Base-by-base conservation (phyloP, 768 basidiomycete genomes). In the Pisolithus tinctorius region DNA sequence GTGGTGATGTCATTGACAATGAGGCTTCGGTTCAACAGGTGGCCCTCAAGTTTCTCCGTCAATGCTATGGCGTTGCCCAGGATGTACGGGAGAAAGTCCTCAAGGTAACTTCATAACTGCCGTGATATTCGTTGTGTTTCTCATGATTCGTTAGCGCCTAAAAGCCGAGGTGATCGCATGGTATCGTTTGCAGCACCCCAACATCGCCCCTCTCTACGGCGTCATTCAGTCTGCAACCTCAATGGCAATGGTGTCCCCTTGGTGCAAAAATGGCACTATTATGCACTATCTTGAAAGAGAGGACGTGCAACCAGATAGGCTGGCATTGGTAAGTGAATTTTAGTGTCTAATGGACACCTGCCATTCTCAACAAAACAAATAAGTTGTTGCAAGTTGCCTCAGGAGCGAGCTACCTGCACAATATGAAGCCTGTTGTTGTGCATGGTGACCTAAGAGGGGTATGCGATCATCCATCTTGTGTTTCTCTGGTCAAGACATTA, bases 391-490 rank as follows among this genome's bases (percentile, higher is more conserved):
- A 82, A 63, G 71, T 82, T 8, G 80, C 81, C 1, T 76, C 76
- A 2, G 82, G 80, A 6, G 74, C 83, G 38, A 57, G 71, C 9
- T 82, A 84, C 60, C 67, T 84, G 7, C 82, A 84, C 53, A 71
- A 73, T 43, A 74, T 74, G 57, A 72, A 72, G 40, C 80, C 80
- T 4, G 67, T 72, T 11, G 75, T 84, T 25, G 68, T 83, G 10
- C 82, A 83, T 56, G 81, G 82, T 4, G 82, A 83, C 53, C 65
- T 83, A 50, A 82, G 82, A 67, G 80, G 81, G 53, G 81, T 81
- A 58, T 36, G 73, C 68, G 26, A 20, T 3, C 14, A 38, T 31
- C 13, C n/a, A 20, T 29, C 4, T 34, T 25, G 11, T 7, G n/a
- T 26, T 25, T 40, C 36, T 16, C n/a, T 26, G n/a, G 14, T 20